These are phyloP conservation scores for Amphirosellinia nigrospora DNA, from an alignment of 495 filamentous ascomycete species.

Conservation along the genomic window DNA sequence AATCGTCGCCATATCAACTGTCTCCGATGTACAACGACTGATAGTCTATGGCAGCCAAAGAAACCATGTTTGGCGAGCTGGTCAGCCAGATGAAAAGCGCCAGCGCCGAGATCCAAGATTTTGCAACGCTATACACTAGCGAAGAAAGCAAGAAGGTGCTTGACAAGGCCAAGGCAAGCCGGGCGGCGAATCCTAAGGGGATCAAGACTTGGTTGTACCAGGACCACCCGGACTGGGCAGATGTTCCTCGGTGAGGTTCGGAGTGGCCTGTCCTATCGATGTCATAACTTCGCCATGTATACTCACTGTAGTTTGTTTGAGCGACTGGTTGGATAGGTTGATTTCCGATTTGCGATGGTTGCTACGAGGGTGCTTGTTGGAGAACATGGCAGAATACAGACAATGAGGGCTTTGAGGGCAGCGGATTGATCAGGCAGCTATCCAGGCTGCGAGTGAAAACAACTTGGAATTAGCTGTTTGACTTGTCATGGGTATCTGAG, in stretches of 20 bases:
- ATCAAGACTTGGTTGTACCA: slow-evolving; percentile 57
- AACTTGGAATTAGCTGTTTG: background rate
- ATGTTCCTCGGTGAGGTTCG: slow-evolving; percentile 25
- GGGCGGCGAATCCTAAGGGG: slow-evolving; percentile 50
- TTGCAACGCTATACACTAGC: slow-evolving; percentile 45
- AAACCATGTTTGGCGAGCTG: slow-evolving; percentile 34
- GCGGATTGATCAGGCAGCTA: background rate
- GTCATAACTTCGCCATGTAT: slow-evolving; percentile 11
- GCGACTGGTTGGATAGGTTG: slow-evolving; percentile 4
- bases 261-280: background rate
- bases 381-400: background rate
- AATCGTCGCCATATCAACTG: background rate
- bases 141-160: slow-evolving; percentile 51
- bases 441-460: background rate
- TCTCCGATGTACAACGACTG: slow-evolving; percentile 40
- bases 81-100: slow-evolving; percentile 45
- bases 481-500: background rate
- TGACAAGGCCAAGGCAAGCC: slow-evolving; percentile 49
- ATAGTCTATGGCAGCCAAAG: slow-evolving; percentile 35
- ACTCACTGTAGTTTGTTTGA: background rate
- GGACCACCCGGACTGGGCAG: slow-evolving; percentile 58
- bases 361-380: background rate
- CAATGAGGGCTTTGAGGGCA: background rate
- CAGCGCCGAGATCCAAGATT: slow-evolving; percentile 49
- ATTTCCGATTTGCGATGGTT: background rate